These are phyloP conservation scores for Teratosphaeria gauchensis DNA, from an alignment of 2,329 filamentous ascomycete species.

Conservation along the genomic window DNA sequence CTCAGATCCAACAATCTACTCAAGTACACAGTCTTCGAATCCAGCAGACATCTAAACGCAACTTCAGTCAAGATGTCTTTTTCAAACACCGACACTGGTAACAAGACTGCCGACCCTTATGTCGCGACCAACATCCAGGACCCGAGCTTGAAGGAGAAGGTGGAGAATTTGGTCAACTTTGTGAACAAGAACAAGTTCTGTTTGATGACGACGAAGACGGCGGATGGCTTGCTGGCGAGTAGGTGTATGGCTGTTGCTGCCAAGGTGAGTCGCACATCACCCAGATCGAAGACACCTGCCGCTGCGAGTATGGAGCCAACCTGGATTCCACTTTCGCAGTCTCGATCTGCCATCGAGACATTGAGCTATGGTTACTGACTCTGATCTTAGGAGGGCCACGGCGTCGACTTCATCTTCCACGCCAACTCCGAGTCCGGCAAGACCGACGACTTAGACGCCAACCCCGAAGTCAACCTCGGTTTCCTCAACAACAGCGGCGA, in stretches of 20 bases:
- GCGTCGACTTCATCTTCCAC: conserved; percentile 79
- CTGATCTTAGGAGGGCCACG: conserved; percentile 55
- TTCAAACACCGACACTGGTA: conserved; percentile 52
- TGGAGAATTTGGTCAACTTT: conserved; percentile 64
- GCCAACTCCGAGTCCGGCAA: conserved; percentile 87
- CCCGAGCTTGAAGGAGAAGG: conserved; percentile 59
- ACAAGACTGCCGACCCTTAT: conserved; percentile 66
- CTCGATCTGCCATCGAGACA: background rate
- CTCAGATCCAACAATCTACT: background rate
- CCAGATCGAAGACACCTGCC: too few species aligned
- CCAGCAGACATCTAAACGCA: conserved; percentile 1
- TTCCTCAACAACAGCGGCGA: conserved; percentile 64
- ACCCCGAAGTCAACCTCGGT: conserved; percentile 69
- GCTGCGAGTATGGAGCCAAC: background rate
- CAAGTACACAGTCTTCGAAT: background rate
- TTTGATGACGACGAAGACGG: conserved; percentile 75
- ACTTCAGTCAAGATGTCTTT: conserved; percentile 31
- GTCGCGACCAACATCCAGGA: conserved; percentile 68
- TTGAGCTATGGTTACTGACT: conserved; percentile 5
- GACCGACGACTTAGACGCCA: conserved; percentile 64
- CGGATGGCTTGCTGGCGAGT: conserved; percentile 60
- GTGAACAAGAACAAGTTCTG: conserved; percentile 68
- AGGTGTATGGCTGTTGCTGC: conserved; percentile 78
- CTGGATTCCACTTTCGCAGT: background rate
- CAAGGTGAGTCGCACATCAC: conserved; percentile 42